Evolutionary conservation across 2,329 filamentous ascomycete genomes (phyloP), one percentile per base, ranked within the genome.

Genomic region (Tolypocladium tundrense): DNA sequence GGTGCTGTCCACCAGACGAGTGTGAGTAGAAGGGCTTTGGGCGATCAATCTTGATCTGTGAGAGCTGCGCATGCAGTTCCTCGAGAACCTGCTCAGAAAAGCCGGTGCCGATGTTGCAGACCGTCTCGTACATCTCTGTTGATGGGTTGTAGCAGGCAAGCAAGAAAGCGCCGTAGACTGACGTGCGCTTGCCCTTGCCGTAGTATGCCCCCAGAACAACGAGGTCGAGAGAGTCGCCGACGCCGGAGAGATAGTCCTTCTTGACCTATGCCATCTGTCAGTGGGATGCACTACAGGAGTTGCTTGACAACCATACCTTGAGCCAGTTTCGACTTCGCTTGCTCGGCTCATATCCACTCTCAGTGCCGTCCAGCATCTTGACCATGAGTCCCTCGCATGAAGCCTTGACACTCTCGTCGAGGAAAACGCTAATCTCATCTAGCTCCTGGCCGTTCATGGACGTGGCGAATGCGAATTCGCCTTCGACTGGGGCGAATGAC

Each of bases 351-450:
- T 99, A 99, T 66, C 90, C 90, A 65, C 90, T 96, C 73, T 97
- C 93, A 8, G 83, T 78, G 0, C 93, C 94, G 70, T 97, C 93
- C 59, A 99, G 76, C 94, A 99, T 99, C 78, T 99, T 99, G 16
- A 99, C 94, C 94, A 99, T 99, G 56, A 99, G 79, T 13, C 94
- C 94, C 77, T 99, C 94, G 69, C 94, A 99, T 0, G 91, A 95
- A 2, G 92, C 90, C 72, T 96, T 96, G 62, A 99, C 88, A 66
- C 90, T 94, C 59, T 97, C 93, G 67, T 99, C 94, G 2, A 99
- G 80, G 66, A 99, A 88, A 1, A 80, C 81, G 69, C 97, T 93
- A 57, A 99, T 99, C 67, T 96, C 90, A 56, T 97, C 93, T 4
- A 99, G 80, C 64, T 97, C 90, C 66, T 87, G 89, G 13, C 90